Evolutionary conservation across 2,329 filamentous ascomycete species (phyloP).

Genomic region (Aspergillus fijiensis): DNA sequence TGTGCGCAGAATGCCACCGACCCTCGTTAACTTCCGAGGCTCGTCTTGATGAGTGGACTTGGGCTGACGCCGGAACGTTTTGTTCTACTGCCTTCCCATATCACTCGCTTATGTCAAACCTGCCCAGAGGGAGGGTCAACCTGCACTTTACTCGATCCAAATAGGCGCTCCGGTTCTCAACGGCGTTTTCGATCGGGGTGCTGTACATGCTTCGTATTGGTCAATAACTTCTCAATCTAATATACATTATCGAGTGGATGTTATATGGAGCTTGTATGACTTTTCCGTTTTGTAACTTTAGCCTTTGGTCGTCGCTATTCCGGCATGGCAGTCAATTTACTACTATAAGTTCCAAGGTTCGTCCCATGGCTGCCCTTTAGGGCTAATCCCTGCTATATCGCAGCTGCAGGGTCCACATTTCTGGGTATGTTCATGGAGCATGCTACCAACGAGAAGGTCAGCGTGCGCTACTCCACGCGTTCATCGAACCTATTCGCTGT

Average conservation of each 20-base stretch:
- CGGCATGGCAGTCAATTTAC: too few relatives aligned
- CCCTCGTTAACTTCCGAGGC: slow-evolving; percentile 35
- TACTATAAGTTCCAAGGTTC: too few relatives aligned
- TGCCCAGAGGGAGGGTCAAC: slow-evolving; percentile 31
- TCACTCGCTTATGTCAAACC: slow-evolving; percentile 26
- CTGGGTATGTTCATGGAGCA: too few relatives aligned
- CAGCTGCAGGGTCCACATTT: too few relatives aligned
- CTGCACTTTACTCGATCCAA: slow-evolving; percentile 28
- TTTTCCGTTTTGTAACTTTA: background rate
- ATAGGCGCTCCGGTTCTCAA: slow-evolving; percentile 24
- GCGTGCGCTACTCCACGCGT: too few relatives aligned
- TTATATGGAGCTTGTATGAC: too few relatives aligned
- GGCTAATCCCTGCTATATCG: too few relatives aligned
- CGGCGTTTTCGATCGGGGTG: slow-evolving; percentile 32
- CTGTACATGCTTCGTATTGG: slow-evolving; percentile 25
- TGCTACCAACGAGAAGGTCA: too few relatives aligned
- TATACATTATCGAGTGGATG: too few relatives aligned
- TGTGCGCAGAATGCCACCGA: slow-evolving; percentile 73
- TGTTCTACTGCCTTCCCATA: slow-evolving; percentile 29
- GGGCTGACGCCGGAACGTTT: slow-evolving; percentile 30
- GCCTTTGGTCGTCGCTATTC: too few relatives aligned
- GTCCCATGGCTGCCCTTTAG: too few relatives aligned
- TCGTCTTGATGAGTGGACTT: slow-evolving; percentile 26
- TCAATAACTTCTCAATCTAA: slow-evolving; percentile 2
- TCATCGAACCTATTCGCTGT: too few relatives aligned